These are phyloP conservation scores for Botryotinia convoluta DNA, from an alignment of 2,329 filamentous ascomycete genomes.

Conservation along the genomic window DNA sequence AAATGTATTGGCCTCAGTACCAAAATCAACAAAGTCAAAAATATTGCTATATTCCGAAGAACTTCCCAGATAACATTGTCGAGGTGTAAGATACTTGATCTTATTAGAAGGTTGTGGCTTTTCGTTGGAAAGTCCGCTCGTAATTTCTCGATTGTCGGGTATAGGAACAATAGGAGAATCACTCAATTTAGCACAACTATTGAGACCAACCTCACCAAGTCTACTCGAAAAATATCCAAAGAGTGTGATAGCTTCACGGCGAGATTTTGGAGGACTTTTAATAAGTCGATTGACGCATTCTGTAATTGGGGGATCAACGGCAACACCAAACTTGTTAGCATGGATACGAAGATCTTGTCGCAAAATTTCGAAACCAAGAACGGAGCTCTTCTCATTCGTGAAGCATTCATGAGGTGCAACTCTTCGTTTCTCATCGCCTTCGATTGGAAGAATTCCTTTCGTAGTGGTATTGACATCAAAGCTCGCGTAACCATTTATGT, in stretches of 20 bases:
- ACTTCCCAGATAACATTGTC: slow-evolving; percentile 75
- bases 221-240: slow-evolving; percentile 84
- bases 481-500: slow-evolving; percentile 69
- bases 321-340: slow-evolving; percentile 81
- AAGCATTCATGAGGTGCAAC: slow-evolving; percentile 77
- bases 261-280: slow-evolving; percentile 65
- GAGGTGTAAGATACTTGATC: slow-evolving; percentile 62
- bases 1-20: slow-evolving; percentile 81
- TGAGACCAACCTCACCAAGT: slow-evolving; percentile 66
- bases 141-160: slow-evolving; percentile 36
- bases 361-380: slow-evolving; percentile 80
- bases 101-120: slow-evolving; percentile 40
- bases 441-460: slow-evolving; percentile 68
- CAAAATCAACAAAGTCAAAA: slow-evolving; percentile 97
- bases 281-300: slow-evolving; percentile 74
- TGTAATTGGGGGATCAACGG: slow-evolving; percentile 73
- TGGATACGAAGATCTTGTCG: slow-evolving; percentile 73
- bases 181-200: slow-evolving; percentile 58
- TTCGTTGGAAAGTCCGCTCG: slow-evolving; percentile 38
- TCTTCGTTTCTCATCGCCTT: slow-evolving; percentile 62
- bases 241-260: slow-evolving; percentile 63
- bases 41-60: slow-evolving; percentile 75
- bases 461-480: slow-evolving; percentile 57
- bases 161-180: slow-evolving; percentile 73
- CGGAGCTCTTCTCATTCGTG: slow-evolving; percentile 70